A percentile compares a stretch with the other conserved stretches of the same genome.
Conservation (phyloP, 2,329 filamentous ascomycete genomes). For the Aspergillus fijiensis region DNA sequence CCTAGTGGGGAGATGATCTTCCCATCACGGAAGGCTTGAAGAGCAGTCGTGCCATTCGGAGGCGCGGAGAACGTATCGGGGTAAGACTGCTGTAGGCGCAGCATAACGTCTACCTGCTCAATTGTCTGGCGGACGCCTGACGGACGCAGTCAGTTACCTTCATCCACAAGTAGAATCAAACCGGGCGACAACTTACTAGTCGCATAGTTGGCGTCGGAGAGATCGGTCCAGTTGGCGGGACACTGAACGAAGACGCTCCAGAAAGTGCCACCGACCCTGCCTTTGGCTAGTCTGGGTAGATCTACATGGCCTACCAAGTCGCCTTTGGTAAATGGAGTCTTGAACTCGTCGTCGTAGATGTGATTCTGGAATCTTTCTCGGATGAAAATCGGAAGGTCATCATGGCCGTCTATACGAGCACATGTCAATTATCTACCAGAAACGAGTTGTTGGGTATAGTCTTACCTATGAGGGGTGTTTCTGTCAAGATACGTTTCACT, state of each 20-base stretch:
- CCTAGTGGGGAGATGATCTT: conserved; percentile 75
- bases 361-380: conserved; percentile 68
- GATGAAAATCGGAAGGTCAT: conserved; percentile 78
- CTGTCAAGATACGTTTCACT: conserved; percentile 46
- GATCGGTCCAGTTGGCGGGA: conserved; percentile 69
- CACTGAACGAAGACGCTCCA: conserved; percentile 86
- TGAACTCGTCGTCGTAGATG: conserved; percentile 60
- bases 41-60: conserved; percentile 60
- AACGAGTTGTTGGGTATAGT: not conserved
- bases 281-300: conserved; percentile 68
- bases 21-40: conserved; percentile 59
- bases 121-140: conserved; percentile 35
- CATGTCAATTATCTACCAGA: not conserved
- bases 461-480: conserved; percentile 51
- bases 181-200: conserved; percentile 51
- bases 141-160: not conserved
- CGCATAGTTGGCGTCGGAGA: conserved; percentile 70
- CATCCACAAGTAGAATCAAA: not conserved
- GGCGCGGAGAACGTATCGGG: conserved; percentile 54
- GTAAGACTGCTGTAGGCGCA: conserved; percentile 35
- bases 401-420: conserved; percentile 70
- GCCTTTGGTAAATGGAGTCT: conserved; percentile 67
- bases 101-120: conserved; percentile 40
- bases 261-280: conserved; percentile 74
- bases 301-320: conserved; percentile 72